These are phyloP conservation scores for Neoscytalidium dimidiatum DNA, from an alignment of 2,329 filamentous ascomycete species.

Conservation along the genomic window DNA sequence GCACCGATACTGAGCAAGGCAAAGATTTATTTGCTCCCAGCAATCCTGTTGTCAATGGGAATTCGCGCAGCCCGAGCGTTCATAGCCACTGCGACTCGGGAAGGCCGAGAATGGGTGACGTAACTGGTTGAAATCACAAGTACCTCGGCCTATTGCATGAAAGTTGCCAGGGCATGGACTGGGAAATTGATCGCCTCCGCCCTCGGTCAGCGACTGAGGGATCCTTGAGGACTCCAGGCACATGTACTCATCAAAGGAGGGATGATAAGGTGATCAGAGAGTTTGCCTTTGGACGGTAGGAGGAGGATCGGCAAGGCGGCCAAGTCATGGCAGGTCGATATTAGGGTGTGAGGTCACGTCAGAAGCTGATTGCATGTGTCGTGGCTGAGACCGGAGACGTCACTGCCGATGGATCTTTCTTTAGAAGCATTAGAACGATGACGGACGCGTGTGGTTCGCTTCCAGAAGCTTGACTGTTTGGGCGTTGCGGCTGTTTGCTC, in stretches of 20 bases:
- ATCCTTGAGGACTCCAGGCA: not conserved
- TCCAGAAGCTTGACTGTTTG: not conserved
- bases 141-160: not conserved
- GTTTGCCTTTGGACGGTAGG: not conserved
- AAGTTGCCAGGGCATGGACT: not conserved
- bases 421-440: not conserved
- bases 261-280: not conserved
- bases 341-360: not conserved
- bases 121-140: not conserved
- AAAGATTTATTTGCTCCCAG: not conserved
- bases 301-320: not conserved
- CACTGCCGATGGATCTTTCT: not conserved
- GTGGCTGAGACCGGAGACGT: not conserved
- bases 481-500: not conserved
- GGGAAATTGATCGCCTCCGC: not conserved
- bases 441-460: not conserved
- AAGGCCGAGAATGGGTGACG: not conserved
- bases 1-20: not conserved
- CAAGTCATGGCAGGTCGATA: not conserved
- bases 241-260: no score
- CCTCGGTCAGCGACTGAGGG: not conserved
- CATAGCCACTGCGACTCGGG: not conserved
- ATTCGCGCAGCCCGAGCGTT: not conserved
- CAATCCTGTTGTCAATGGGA: not conserved
- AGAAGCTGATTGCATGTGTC: not conserved